Evolutionary conservation across 371 early-diverging fungal species (phyloP).

Genomic region (Haplosporangium sp.): DNA sequence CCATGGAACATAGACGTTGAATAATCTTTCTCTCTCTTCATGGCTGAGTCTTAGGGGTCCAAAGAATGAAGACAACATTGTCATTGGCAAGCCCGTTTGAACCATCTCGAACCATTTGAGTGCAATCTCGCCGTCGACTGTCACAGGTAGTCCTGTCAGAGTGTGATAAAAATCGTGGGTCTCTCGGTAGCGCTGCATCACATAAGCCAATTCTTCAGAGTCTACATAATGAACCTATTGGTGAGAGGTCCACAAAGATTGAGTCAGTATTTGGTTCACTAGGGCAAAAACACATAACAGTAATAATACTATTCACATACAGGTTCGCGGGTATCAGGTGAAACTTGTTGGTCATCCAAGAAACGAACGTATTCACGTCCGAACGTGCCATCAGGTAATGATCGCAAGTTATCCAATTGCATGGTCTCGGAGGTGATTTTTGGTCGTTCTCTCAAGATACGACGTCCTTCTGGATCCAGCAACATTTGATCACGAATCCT

Average conservation of each 20-base stretch:
- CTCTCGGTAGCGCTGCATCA: constrained; percentile 93
- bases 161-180: constrained; percentile 96
- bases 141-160: constrained; percentile 85
- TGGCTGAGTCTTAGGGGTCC: constrained; percentile 81
- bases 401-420: constrained; percentile 72
- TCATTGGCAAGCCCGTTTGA: constrained; percentile 94
- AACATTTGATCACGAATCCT: constrained; percentile 88
- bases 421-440: constrained; percentile 73
- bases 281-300: neutral
- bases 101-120: constrained; percentile 95
- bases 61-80: constrained; percentile 80
- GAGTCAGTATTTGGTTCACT: neutral
- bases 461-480: constrained; percentile 76
- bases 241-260: neutral
- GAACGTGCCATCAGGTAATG: constrained; percentile 81
- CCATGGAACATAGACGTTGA: constrained; percentile 88
- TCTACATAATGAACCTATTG: constrained; percentile 84
- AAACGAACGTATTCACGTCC: constrained; percentile 88
- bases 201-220: constrained; percentile 92
- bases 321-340: constrained; percentile 87
- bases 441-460: constrained; percentile 87
- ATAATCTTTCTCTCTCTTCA: constrained; percentile 73
- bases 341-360: constrained; percentile 82
- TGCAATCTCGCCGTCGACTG: constrained; percentile 93
- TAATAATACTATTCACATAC: constrained; percentile 55